Evolutionary conservation across 345 rosid species (phyloP), one percentile per base, ranked within the genome.

Genomic region (Eucalyptus curtisii): DNA sequence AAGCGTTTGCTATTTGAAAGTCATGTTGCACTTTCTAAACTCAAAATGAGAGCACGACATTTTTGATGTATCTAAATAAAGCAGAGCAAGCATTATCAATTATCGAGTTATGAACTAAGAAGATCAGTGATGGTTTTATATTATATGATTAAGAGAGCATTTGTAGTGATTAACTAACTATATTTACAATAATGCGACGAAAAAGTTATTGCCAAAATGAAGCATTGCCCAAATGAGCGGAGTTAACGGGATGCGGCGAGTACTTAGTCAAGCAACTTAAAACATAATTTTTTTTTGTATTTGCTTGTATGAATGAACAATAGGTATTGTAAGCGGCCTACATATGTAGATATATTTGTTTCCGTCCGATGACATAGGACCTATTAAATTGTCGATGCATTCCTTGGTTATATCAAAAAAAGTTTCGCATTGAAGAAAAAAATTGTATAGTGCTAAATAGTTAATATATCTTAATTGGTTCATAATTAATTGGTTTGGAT

Each of bases 141-240:
- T 59, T 59, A 12, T 59, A 59, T 25, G 15, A 0, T 10, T 24
- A 10, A 25, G 66, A 59, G 66, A 59, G n/a, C 14, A 27, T 27
- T 27, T 27, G 66, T 15, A 7, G 3, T 59, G 66, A 59, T 59
- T 59, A 15, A 27, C 37, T 30, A 30, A 30, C n/a, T n/a, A 12
- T 59, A 27, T 59, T 59, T 59, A 59, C 3, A 3, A 59, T 6
- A 2, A 59, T 6, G n/a, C 1, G 0, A 59, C 1, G 1, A 30
- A 12, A 59, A 59, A 59, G 16, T 59, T 59, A 59, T 59, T 59
- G 33, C 33, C 68, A 27, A 59, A 59, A 59, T 1, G 68, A 59
- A 59, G 8, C 66, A 27, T 31, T 4, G 1, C 31, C n/a, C 68
- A 59, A 27, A 59, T 27, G 2, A 61, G 31, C 1, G 1, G 15